Evolutionary conservation across 148 eudicot species (phyloP).

Genomic region (Vaccinium vitisidaea): DNA sequence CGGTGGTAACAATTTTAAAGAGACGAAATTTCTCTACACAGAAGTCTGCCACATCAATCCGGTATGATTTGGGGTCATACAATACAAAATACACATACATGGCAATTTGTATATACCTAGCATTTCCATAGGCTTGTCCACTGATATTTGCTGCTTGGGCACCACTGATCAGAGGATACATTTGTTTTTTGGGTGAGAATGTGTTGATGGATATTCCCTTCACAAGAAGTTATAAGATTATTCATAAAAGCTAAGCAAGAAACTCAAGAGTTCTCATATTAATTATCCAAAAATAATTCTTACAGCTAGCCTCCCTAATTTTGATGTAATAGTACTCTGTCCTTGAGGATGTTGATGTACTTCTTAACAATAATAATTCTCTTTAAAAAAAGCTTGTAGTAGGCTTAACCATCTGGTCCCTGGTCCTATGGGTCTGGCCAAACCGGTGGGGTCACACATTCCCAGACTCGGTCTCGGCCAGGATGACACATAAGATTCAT

Average conservation of each 20-base stretch:
- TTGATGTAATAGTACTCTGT: neutral
- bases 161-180: constrained; percentile 52
- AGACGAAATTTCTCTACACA: neutral
- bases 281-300: neutral
- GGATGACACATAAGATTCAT: too few relatives aligned
- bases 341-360: too few relatives aligned
- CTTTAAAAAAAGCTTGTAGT: too few relatives aligned
- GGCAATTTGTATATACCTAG: constrained; percentile 36
- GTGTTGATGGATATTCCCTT: constrained; percentile 65
- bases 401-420: too few relatives aligned
- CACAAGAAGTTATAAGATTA: neutral
- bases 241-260: neutral
- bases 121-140: constrained; percentile 21
- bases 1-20: neutral
- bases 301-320: neutral
- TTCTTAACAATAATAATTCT: too few relatives aligned
- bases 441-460: too few relatives aligned
- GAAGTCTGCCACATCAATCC: neutral
- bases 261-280: neutral
- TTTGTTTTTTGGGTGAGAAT: constrained; percentile 42
- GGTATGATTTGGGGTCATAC: neutral
- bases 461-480: too few relatives aligned
- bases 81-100: neutral
- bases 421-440: too few relatives aligned
- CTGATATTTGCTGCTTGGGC: constrained; percentile 36